Evolutionary conservation across 106 monocot genomes (phyloP).

Genomic region (Phalaenopsis aphrodite): DNA sequence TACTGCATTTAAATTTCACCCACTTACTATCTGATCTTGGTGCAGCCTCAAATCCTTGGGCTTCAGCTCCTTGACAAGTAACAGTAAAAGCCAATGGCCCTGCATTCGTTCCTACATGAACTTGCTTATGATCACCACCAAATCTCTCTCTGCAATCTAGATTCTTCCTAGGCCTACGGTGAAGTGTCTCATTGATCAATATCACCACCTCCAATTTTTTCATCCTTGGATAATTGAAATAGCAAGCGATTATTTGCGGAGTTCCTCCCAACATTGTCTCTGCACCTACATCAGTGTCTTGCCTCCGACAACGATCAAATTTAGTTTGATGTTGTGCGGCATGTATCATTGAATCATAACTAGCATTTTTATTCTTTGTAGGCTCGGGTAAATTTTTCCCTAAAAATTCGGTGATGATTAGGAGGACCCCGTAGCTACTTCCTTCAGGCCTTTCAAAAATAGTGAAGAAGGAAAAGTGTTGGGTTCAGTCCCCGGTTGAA

Average conservation of each 20-base stretch:
- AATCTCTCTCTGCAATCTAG: neutral
- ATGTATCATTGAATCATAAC: neutral
- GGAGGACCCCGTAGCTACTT: too few species aligned
- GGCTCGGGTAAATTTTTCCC: neutral
- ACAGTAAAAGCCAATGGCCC: neutral
- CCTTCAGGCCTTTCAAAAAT: too few species aligned
- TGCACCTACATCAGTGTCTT: neutral
- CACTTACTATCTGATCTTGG: neutral
- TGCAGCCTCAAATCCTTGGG: neutral
- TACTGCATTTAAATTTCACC: neutral
- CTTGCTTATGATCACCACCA: neutral
- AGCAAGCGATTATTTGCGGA: neutral
- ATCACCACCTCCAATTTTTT: constrained; percentile 1
- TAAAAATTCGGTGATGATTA: neutral
- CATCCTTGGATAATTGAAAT: neutral
- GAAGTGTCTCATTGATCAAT: neutral
- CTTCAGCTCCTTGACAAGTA: neutral
- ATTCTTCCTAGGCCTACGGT: neutral
- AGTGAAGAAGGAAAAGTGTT: too few species aligned
- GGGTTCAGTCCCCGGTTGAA: too few species aligned
- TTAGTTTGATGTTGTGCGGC: neutral
- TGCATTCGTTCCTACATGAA: neutral
- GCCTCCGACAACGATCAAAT: neutral
- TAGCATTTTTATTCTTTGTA: neutral
- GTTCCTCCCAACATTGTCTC: neutral